Percentiles rank a stretch among this genome's conserved stretches.
Conservation (phyloP, 2,329 filamentous ascomycete species). For the Ceratocystis eucalypticola region DNA sequence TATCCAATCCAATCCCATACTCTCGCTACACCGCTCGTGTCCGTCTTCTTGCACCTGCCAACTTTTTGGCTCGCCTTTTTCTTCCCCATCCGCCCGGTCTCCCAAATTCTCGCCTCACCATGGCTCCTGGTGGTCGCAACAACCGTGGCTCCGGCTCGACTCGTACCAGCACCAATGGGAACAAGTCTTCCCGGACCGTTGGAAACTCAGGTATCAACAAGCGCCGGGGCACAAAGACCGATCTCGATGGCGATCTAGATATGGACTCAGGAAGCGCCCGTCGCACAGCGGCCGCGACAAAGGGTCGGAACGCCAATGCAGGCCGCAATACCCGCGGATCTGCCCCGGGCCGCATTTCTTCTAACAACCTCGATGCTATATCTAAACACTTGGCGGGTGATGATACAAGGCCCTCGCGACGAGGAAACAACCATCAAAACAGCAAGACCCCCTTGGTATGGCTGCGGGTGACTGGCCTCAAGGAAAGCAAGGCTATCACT, state of each 20-base stretch:
- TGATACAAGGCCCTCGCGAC: constrained; percentile 24
- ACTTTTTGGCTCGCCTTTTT: neutral
- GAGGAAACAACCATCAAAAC: neutral
- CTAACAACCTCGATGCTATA: constrained; percentile 32
- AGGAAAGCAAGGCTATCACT: constrained; percentile 51
- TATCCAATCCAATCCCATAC: neutral
- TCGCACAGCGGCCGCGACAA: constrained; percentile 23
- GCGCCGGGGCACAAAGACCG: constrained; percentile 33
- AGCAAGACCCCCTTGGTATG: constrained; percentile 21
- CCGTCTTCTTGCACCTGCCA: neutral
- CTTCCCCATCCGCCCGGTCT: neutral
- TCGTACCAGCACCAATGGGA: constrained; percentile 13
- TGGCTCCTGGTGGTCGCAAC: constrained; percentile 20
- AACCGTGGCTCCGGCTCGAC: constrained; percentile 18
- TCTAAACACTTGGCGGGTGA: constrained; percentile 32
- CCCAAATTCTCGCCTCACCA: constrained; percentile 16
- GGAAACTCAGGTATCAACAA: constrained; percentile 38
- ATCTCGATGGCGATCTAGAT: constrained; percentile 46
- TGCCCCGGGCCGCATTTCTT: constrained; percentile 21
- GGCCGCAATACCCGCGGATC: constrained; percentile 22
- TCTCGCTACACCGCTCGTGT: neutral
- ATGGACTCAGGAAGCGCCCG: constrained; percentile 36
- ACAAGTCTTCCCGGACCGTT: constrained; percentile 19
- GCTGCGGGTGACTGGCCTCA: constrained; percentile 48
- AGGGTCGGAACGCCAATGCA: constrained; percentile 22